A percentile compares a stretch with the other conserved stretches of the same genome.
Conservation (phyloP, 306 rosid genomes). For the Sindora glabra region DNA sequence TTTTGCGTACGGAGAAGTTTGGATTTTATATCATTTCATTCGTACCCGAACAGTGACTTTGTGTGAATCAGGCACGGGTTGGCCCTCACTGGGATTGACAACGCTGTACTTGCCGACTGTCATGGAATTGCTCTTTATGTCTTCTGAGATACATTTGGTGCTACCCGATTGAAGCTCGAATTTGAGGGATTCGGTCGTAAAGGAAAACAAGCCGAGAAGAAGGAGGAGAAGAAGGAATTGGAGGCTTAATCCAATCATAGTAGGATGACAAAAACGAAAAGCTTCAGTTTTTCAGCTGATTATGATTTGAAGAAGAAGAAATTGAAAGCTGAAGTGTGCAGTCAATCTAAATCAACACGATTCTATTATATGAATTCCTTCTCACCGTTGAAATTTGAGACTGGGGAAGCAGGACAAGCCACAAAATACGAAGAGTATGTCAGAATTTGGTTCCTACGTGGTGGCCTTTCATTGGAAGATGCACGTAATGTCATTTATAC, state of each 20-base stretch:
- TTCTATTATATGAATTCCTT: background rate
- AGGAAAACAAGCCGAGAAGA: slow-evolving; percentile 32
- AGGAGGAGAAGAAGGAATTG: slow-evolving; percentile 14
- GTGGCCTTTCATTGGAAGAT: slow-evolving; percentile 20
- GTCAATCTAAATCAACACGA: background rate
- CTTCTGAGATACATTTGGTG: slow-evolving; percentile 91
- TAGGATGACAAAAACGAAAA: background rate
- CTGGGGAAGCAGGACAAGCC: background rate
- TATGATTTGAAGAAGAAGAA: background rate
- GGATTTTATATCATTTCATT: slow-evolving; percentile 12
- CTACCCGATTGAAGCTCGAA: slow-evolving; percentile 82
- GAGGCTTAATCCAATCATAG: slow-evolving; percentile 15
- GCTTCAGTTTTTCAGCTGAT: background rate
- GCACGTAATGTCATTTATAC: slow-evolving; percentile 51
- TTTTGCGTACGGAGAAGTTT: background rate
- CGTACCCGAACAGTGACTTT: slow-evolving; percentile 84
- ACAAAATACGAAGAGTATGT: background rate
- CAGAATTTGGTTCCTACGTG: slow-evolving; percentile 23
- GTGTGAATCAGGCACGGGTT: slow-evolving; percentile 64
- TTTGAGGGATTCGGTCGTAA: slow-evolving; percentile 55
- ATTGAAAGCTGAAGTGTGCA: background rate
- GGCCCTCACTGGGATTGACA: slow-evolving; percentile 58
- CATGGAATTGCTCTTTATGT: slow-evolving; percentile 75
- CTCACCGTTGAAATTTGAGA: background rate
- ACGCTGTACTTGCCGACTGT: slow-evolving; percentile 75